Base-by-base conservation (phyloP, 441 rosid species). In the Codiaeum variegatum region DNA sequence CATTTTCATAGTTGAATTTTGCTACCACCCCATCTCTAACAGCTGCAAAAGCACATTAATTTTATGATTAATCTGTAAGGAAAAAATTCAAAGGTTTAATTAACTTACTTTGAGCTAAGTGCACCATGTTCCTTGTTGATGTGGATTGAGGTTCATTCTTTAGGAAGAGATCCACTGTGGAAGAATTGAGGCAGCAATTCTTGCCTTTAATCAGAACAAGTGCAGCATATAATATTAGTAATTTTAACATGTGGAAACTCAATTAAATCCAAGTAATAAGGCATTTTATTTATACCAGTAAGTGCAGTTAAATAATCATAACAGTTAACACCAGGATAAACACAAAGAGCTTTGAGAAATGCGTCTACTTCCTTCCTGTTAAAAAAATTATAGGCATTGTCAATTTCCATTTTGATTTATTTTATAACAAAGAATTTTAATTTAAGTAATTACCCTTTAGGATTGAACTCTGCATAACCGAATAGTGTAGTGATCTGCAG, bases 61-160 rank as follows among this genome's bases (percentile, higher is more conserved):
- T 8, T 40, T 40, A 40, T 40, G 2, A 40, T 11, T 40, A 40
- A 40, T 40, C 11, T 40, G 2, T 40, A 46, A 46, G 15, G 15
- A 46, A 46, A 46, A 46, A 46, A 11, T 13, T 1, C 2, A 16
- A 46, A 40, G 44, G 44, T 8, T n/a, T 47, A 18, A 18, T 13
- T 19, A 10, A 80, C 92, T 76, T 87, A 94, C 98, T 87, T 76
- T 90, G 98, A 81, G 93, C 77, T 79, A 95, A 84, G 77, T 95
- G 99, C 42, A 95, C 87, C 96, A 94, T 73, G 87, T 88, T 92
- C 85, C 88, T 95, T 60, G 89, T 83, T 62, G 99, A 69, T 64
- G 96, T 87, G 23, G 99, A 80, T 64, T 95, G 99, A 69, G 96
- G 99, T 77, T 88, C 93, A 46, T 90, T 88, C 66, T 78, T 75